Conservation (phyloP, 805 yeast genomes). For the Wickerhamiella azymoides region DNA sequence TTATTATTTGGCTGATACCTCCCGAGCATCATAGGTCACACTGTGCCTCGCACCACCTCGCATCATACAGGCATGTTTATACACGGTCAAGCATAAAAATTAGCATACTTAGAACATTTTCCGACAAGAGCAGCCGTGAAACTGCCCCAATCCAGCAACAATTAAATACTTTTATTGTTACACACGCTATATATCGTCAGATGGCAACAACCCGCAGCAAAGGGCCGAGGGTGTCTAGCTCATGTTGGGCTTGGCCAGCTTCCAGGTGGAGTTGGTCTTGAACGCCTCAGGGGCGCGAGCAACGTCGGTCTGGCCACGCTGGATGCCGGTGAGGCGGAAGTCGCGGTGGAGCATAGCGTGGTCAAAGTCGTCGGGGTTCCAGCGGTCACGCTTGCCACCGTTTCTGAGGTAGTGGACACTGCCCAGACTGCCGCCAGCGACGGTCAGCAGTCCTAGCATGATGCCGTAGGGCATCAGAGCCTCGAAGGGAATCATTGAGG, state of each 20-base stretch:
- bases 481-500: constrained; percentile 52
- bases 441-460: constrained; percentile 36
- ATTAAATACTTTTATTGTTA: not conserved
- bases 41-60: too few species aligned
- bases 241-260: constrained; percentile 18
- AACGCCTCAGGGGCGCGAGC: constrained; percentile 65
- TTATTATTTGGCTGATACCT: too few species aligned
- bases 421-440: constrained; percentile 41
- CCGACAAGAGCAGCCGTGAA: too few species aligned
- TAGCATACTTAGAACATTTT: too few species aligned
- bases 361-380: constrained; percentile 42
- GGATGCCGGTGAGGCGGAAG: constrained; percentile 57
- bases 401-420: constrained; percentile 32
- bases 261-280: constrained; percentile 49
- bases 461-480: constrained; percentile 49
- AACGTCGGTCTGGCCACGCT: constrained; percentile 51
- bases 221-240: constrained; percentile 2
- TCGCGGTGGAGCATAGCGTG: constrained; percentile 51
- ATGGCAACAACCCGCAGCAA: not conserved
- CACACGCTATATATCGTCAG: not conserved
- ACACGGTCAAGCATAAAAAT: too few species aligned
- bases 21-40: too few species aligned
- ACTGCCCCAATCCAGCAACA: too few species aligned
- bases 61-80: too few species aligned
- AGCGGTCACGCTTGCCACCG: constrained; percentile 41